Evolutionary conservation across 805 yeast species (phyloP).

Genomic region (Pichia heedii): DNA sequence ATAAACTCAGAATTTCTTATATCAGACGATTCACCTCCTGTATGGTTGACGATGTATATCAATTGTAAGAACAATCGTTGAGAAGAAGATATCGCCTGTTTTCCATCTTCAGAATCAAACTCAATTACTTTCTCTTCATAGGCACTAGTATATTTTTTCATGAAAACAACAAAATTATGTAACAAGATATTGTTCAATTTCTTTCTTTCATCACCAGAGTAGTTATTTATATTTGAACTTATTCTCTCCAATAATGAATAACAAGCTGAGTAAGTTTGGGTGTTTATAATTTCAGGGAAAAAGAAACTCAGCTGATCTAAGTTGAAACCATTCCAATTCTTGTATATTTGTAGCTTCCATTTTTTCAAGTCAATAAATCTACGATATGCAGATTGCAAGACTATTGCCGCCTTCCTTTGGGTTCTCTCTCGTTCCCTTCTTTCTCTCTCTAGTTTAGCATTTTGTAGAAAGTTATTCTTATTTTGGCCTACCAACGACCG

Average conservation of each 20-base stretch:
- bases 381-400: conserved; percentile 43
- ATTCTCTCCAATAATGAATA: too few relatives aligned
- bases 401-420: conserved; percentile 38
- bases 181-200: too few relatives aligned
- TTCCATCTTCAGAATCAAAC: too few relatives aligned
- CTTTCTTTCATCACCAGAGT: too few relatives aligned
- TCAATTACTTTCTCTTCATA: too few relatives aligned
- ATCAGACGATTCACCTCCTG: too few relatives aligned
- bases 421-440: conserved; percentile 50
- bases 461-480: conserved; percentile 42
- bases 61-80: too few relatives aligned
- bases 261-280: not conserved
- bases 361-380: conserved; percentile 28
- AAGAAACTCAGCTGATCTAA: conserved; percentile 25
- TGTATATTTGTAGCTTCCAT: conserved; percentile 17
- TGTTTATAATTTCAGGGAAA: conserved; percentile 8
- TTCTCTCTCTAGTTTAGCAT: conserved; percentile 57
- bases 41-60: too few relatives aligned
- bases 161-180: too few relatives aligned
- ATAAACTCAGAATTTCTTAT: not conserved
- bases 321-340: conserved; percentile 19
- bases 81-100: too few relatives aligned
- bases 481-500: conserved; percentile 22
- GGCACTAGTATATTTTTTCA: too few relatives aligned
- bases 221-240: too few relatives aligned